A percentile compares a stretch with the other conserved stretches of the same genome.
Evolutionary conservation across 208 protist species (phyloP).

Genomic region (Acanthamoeba healyi): DNA sequence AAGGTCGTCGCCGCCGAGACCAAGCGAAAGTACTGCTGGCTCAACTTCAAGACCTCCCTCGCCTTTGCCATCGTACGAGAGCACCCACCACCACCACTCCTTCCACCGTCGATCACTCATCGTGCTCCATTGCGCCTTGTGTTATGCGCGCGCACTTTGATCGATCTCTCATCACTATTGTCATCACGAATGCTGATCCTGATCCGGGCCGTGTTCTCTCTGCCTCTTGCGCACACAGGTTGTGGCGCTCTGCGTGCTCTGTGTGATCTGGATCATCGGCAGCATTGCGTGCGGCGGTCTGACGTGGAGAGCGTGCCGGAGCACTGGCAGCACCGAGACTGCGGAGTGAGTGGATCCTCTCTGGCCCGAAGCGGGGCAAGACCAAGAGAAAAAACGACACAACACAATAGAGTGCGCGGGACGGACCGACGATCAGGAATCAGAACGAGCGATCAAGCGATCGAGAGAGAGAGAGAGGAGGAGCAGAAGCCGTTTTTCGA

Average conservation of each 20-base stretch:
- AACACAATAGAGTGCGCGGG: no score
- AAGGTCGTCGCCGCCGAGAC: constrained; percentile 62
- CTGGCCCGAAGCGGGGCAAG: not conserved
- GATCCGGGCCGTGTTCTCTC: not conserved
- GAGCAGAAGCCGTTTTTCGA: no score
- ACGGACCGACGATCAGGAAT: no score
- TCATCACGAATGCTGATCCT: not conserved
- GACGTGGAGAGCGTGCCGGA: constrained; percentile 56
- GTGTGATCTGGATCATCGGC: constrained; percentile 64
- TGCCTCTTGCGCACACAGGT: not conserved
- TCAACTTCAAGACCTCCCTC: constrained; percentile 65
- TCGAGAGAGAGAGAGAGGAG: not conserved
- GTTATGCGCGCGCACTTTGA: no score
- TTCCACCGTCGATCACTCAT: no score
- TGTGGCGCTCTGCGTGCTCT: constrained; percentile 48
- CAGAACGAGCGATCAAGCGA: not conserved
- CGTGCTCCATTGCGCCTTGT: no score
- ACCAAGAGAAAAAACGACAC: not conserved
- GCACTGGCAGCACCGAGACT: not conserved
- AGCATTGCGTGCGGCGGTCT: constrained; percentile 38
- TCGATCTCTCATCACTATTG: no score
- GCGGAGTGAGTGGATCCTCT: not conserved
- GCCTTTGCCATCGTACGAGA: constrained; percentile 40
- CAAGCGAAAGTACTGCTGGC: constrained; percentile 70
- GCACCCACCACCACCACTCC: no score